Evolutionary conservation across 176 grass and related monocot genomes (phyloP).

Genomic region (Oryza longistaminata): DNA sequence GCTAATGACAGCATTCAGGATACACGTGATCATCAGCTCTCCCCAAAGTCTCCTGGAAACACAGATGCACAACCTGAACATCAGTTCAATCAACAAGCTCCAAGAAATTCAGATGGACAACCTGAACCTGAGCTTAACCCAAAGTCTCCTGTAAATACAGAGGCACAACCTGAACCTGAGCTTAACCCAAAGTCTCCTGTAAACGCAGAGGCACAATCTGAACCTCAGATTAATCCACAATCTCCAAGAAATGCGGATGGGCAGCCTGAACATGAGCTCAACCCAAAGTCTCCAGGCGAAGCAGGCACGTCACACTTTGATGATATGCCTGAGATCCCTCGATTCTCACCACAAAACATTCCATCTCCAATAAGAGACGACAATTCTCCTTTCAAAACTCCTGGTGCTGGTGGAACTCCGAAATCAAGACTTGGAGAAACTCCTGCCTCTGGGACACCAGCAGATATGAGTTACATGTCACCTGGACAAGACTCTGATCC

Average conservation of each 20-base stretch:
- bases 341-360: slow-evolving; percentile 29
- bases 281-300: slow-evolving; percentile 10
- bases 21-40: slow-evolving; percentile 3
- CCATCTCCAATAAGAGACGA: slow-evolving; percentile 44
- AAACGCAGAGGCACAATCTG: slow-evolving; percentile 10
- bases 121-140: background rate
- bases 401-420: slow-evolving; percentile 28
- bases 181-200: background rate
- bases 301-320: slow-evolving; percentile 23
- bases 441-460: slow-evolving; percentile 37
- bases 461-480: slow-evolving; percentile 30
- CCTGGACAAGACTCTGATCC: slow-evolving; percentile 22
- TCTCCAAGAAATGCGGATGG: slow-evolving; percentile 8
- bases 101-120: background rate
- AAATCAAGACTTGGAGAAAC: slow-evolving; percentile 29
- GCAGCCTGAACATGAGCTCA: slow-evolving; percentile 28
- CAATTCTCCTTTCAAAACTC: slow-evolving; percentile 52
- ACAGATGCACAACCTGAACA: background rate
- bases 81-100: background rate
- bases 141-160: slow-evolving; percentile 3
- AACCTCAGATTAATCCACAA: slow-evolving; percentile 3
- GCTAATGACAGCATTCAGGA: slow-evolving; percentile 6
- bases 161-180: slow-evolving; percentile 4
- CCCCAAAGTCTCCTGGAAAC: background rate
- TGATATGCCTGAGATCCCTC: slow-evolving; percentile 50